These are phyloP conservation scores for Sporisorium iseilematis-ciliati DNA, from an alignment of 1,284 basidiomycete genomes.

Conservation along the genomic window DNA sequence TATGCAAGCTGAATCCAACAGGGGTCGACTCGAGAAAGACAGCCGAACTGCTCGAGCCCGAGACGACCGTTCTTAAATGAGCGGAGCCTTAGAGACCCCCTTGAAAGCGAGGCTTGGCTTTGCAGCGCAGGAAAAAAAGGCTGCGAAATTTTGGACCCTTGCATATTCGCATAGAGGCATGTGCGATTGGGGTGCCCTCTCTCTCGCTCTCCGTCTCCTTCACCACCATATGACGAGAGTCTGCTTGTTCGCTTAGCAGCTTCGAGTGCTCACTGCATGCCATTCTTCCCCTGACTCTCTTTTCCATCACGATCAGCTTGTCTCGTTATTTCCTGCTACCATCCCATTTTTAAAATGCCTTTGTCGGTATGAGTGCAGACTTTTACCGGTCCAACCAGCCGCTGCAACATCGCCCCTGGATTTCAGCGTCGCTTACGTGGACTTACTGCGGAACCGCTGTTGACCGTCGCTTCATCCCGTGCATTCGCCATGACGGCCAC, in stretches of 20 bases:
- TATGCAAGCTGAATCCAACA: no score
- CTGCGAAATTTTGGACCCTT: constrained; percentile 9
- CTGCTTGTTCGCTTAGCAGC: constrained; percentile 10
- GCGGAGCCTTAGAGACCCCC: no score
- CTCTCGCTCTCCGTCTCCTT: background rate
- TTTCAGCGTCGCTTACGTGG: background rate
- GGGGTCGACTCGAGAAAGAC: no score
- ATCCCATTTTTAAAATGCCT: background rate
- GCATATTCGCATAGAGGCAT: constrained; percentile 10
- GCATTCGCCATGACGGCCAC: background rate
- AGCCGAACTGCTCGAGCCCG: no score
- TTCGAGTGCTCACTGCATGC: constrained; percentile 4
- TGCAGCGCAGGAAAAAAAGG: background rate
- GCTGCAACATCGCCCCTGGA: constrained; percentile 1
- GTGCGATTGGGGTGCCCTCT: background rate
- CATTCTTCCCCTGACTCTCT: constrained; percentile 11
- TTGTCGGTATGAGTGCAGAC: background rate
- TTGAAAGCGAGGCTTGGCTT: no score
- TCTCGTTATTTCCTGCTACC: background rate
- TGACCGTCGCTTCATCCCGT: no score
- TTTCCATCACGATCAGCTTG: background rate
- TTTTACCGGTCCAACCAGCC: background rate
- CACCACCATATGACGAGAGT: background rate
- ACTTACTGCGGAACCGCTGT: background rate
- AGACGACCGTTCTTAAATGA: no score